These are phyloP conservation scores for Pichia sorboxylosa DNA, from an alignment of 1,139 yeast genomes.

Conservation along the genomic window DNA sequence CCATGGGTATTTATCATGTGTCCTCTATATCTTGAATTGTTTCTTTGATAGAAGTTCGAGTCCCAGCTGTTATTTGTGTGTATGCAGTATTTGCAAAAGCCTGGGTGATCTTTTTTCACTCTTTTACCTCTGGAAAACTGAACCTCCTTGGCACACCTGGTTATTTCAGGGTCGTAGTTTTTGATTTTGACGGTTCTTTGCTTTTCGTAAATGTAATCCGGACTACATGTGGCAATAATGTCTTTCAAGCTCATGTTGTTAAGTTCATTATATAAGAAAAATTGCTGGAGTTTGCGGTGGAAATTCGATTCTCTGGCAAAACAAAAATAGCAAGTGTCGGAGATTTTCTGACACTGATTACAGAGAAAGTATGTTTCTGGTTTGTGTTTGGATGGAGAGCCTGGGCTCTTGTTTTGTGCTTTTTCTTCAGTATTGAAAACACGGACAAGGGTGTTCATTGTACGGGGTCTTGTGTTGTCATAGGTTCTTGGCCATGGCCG, in stretches of 20 bases:
- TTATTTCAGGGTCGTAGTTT: conserved; percentile 7
- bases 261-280: conserved; percentile 6
- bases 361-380: conserved; percentile 7
- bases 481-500: too few species aligned
- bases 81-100: conserved; percentile 12
- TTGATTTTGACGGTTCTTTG: conserved; percentile 2
- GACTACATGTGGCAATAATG: conserved; percentile 5
- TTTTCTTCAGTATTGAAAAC: too few species aligned
- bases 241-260: conserved; percentile 3
- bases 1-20: conserved; percentile 15
- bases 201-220: conserved; percentile 8
- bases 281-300: conserved; percentile 6
- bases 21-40: conserved; percentile 14
- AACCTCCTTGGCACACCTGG: conserved; percentile 7
- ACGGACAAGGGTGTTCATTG: too few species aligned
- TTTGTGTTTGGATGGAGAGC: too few species aligned
- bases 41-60: conserved; percentile 10
- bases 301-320: conserved; percentile 4
- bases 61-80: conserved; percentile 6
- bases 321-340: conserved; percentile 10
- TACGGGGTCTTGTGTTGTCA: too few species aligned
- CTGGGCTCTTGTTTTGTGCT: too few species aligned
- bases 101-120: conserved; percentile 12
- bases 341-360: conserved; percentile 7
- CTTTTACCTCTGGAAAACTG: conserved; percentile 7